Conservation (phyloP, 148 eudicot species). For the Rhododendron simsii region DNA sequence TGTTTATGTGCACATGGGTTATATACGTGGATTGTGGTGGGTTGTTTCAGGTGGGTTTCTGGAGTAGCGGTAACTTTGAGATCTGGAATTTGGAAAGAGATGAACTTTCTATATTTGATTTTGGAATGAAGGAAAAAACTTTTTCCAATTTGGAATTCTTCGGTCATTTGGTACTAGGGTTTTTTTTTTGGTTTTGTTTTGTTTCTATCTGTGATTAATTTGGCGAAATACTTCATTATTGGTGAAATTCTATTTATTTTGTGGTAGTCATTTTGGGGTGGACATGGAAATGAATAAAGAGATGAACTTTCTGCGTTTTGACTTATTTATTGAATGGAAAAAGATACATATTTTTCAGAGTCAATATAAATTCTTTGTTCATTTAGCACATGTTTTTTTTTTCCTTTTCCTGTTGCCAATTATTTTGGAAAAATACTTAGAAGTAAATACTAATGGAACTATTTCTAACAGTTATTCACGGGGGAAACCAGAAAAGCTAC, state of each 20-base stretch:
- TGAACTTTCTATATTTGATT: neutral
- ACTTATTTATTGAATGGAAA: neutral
- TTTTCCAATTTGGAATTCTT: neutral
- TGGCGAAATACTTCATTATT: neutral
- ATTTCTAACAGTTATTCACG: neutral
- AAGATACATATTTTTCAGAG: neutral
- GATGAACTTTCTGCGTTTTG: neutral
- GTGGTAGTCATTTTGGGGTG: neutral
- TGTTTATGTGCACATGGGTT: too few relatives aligned
- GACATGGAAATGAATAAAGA: neutral
- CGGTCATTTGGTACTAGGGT: neutral
- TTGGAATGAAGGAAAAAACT: neutral
- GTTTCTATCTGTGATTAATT: neutral
- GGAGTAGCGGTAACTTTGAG: neutral
- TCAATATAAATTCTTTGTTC: neutral
- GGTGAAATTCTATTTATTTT: neutral
- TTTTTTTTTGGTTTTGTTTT: neutral
- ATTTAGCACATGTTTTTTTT: neutral
- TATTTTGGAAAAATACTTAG: neutral
- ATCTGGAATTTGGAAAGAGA: conserved; percentile 4
- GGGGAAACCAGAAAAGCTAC: neutral
- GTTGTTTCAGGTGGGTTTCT: neutral
- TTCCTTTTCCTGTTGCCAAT: neutral
- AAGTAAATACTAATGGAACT: neutral
- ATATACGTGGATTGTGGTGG: neutral